These are phyloP conservation scores for Mucor mucedo DNA, from an alignment of 371 early-diverging fungal genomes.

Conservation along the genomic window DNA sequence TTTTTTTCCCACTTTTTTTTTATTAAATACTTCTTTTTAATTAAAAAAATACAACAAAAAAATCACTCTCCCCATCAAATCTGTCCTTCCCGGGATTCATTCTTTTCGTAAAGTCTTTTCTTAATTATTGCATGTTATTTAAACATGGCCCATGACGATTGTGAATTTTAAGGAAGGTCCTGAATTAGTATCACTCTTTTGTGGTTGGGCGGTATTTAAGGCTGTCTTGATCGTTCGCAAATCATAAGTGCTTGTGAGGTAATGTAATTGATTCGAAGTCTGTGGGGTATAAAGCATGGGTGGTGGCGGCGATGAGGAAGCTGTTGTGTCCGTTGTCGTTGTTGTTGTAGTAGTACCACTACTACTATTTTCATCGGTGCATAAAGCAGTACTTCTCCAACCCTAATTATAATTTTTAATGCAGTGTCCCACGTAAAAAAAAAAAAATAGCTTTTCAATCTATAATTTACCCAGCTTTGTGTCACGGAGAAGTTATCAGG, in stretches of 20 bases:
- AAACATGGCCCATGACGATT: conserved; percentile 56
- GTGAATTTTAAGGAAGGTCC: conserved; percentile 43
- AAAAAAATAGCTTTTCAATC: neutral
- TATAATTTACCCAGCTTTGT: conserved; percentile 59
- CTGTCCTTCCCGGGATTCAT: neutral
- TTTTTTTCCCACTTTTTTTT: neutral
- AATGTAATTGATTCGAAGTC: conserved; percentile 10
- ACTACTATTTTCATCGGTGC: conserved; percentile 43
- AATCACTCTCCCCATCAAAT: neutral
- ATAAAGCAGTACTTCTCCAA: conserved; percentile 60
- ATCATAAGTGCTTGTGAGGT: conserved; percentile 14
- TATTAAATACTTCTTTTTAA: neutral
- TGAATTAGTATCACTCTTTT: conserved; percentile 10
- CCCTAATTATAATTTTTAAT: conserved; percentile 38
- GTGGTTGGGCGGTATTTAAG: neutral
- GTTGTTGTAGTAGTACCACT: neutral
- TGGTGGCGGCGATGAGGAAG: neutral
- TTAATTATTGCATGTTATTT: conserved; percentile 9
- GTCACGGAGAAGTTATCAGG: conserved; percentile 57
- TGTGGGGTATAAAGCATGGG: conserved; percentile 15
- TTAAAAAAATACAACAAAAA: neutral
- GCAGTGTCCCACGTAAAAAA: neutral
- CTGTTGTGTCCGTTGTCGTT: neutral
- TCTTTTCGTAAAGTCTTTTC: neutral
- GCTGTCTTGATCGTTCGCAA: conserved; percentile 15